Conservation (phyloP, 768 basidiomycete species). For the Hemileccinum rubropunctum region DNA sequence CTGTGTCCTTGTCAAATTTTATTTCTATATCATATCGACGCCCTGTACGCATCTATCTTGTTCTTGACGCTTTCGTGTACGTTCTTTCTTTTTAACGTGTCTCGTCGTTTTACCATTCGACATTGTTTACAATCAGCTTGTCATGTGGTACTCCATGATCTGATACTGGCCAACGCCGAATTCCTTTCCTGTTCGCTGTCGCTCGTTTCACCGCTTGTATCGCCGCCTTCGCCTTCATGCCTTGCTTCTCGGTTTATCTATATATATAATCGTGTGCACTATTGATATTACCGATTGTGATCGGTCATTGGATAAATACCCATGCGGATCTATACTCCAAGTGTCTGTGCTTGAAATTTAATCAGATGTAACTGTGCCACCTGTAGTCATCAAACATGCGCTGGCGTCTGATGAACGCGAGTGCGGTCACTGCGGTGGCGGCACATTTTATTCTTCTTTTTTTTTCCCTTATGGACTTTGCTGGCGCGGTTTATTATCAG, state of each 20-base stretch:
- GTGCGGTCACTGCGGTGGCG: too few relatives aligned
- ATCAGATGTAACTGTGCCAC: too few relatives aligned
- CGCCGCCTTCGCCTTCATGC: not conserved
- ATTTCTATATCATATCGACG: slow-evolving; percentile 1
- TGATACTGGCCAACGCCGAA: slow-evolving; percentile 14
- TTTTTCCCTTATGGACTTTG: too few relatives aligned
- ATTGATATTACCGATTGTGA: not conserved
- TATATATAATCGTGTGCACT: slow-evolving; percentile 8
- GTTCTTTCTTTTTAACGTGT: slow-evolving; percentile 11
- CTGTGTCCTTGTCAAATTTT: not conserved
- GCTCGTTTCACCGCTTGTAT: slow-evolving; percentile 15
- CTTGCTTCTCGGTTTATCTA: not conserved
- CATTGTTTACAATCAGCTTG: slow-evolving; percentile 5
- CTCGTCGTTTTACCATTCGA: slow-evolving; percentile 4
- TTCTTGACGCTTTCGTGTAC: slow-evolving; percentile 13
- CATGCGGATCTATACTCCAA: too few relatives aligned
- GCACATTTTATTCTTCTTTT: too few relatives aligned
- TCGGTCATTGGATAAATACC: too few relatives aligned
- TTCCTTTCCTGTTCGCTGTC: not conserved
- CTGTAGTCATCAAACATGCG: too few relatives aligned
- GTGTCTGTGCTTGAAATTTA: not conserved
- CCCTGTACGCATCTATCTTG: slow-evolving; percentile 8
- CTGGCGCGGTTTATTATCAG: too few relatives aligned
- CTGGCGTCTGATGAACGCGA: too few relatives aligned
- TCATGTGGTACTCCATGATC: slow-evolving; percentile 10